Conservation (phyloP, 2,329 filamentous ascomycete species). For the Penicillium polonicum region DNA sequence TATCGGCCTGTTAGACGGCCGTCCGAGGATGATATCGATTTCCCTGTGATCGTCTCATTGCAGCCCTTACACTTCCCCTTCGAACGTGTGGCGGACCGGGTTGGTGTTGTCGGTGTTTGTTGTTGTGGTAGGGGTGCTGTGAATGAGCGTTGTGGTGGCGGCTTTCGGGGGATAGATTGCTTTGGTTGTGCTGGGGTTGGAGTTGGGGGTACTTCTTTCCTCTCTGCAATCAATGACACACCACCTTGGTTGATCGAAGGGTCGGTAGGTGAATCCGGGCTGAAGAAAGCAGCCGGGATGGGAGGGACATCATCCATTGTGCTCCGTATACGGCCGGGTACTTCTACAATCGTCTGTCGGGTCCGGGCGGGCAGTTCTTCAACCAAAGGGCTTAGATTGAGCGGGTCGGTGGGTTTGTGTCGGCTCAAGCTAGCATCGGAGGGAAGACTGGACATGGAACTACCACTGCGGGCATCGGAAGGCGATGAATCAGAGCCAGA, state of each 20-base stretch:
- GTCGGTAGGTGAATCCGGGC: constrained; percentile 51
- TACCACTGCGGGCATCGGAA: constrained; percentile 60
- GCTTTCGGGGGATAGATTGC: constrained; percentile 22
- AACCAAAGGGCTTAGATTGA: constrained; percentile 55
- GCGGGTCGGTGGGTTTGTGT: constrained; percentile 33
- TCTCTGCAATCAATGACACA: constrained; percentile 41
- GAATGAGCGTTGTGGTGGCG: constrained; percentile 30
- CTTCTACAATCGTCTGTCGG: constrained; percentile 21
- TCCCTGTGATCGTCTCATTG: constrained; percentile 73
- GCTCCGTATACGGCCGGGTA: constrained; percentile 39
- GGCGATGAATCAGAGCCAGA: constrained; percentile 65
- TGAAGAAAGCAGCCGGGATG: constrained; percentile 33
- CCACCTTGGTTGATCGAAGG: constrained; percentile 45
- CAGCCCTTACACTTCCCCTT: constrained; percentile 85
- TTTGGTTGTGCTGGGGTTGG: constrained; percentile 11
- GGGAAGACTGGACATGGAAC: constrained; percentile 61
- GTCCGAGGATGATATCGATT: constrained; percentile 90
- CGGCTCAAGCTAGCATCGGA: constrained; percentile 36
- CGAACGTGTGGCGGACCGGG: constrained; percentile 45
- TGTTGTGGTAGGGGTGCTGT: constrained; percentile 42
- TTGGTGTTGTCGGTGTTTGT: constrained; percentile 40
- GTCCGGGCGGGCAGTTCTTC: constrained; percentile 51
- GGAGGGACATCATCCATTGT: constrained; percentile 30
- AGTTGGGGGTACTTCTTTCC: constrained; percentile 2
- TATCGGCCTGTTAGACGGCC: constrained; percentile 89